Conservation (phyloP, 2,329 filamentous ascomycete species). For the Teratosphaeria viscida region DNA sequence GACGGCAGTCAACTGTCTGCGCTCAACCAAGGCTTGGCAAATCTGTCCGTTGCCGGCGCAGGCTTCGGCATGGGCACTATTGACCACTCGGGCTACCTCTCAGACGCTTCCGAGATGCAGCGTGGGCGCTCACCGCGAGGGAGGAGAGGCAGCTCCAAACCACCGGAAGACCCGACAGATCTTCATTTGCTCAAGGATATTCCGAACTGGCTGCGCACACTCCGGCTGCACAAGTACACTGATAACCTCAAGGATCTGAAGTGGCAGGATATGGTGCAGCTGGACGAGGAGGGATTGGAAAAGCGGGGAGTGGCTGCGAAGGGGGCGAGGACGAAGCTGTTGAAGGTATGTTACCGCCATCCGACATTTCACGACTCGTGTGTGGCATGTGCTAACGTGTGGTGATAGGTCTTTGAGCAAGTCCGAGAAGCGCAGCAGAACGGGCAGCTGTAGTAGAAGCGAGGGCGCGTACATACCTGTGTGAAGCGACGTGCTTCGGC, state of each 20-base stretch:
- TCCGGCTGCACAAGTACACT: conserved; percentile 96
- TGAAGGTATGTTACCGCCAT: conserved; percentile 54
- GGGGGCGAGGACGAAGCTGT: conserved; percentile 90
- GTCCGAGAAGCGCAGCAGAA: conserved; percentile 6
- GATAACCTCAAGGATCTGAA: conserved; percentile 96
- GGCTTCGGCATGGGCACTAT: conserved; percentile 37
- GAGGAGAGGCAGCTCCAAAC: conserved; percentile 88
- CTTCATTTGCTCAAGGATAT: conserved; percentile 85
- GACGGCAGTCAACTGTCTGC: conserved; percentile 45
- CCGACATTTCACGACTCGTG: neutral
- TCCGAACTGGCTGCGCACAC: conserved; percentile 85
- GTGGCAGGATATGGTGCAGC: conserved; percentile 83
- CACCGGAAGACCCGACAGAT: conserved; percentile 94
- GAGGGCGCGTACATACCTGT: neutral
- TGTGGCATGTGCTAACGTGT: neutral
- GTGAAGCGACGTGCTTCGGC: neutral
- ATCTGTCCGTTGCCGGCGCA: conserved; percentile 47
- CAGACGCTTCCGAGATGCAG: conserved; percentile 68
- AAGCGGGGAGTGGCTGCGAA: conserved; percentile 89
- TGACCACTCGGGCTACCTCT: conserved; percentile 71
- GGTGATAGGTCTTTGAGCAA: conserved; percentile 8
- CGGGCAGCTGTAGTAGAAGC: conserved; percentile 2
- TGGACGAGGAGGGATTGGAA: conserved; percentile 89
- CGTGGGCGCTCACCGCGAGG: conserved; percentile 88
- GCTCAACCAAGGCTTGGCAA: conserved; percentile 60